Base-by-base conservation (phyloP, 2,329 filamentous ascomycete genomes). In the Phyllosticta paracitricarpa region DNA sequence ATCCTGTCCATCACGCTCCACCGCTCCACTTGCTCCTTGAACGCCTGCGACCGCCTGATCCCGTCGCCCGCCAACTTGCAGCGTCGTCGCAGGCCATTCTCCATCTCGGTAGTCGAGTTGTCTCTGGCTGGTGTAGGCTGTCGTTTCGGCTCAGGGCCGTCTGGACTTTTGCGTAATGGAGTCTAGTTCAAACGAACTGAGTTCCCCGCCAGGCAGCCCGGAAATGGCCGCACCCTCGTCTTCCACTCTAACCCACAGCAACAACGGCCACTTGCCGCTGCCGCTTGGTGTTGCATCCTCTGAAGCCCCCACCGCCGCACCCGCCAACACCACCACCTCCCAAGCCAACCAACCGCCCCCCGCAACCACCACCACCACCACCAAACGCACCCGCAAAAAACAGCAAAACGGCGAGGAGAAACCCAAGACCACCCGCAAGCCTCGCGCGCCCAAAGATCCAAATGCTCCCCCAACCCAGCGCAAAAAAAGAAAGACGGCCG, bases 391-490 rank as follows among this genome's bases (percentile, higher is more conserved):
- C 24, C 75, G 77, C 33, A 79, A 79, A 67, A 71, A 71, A 56
- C 70, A 70, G 58, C 71, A 73, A 64, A 71, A 67, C 58, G 73
- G 72, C 52, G 75, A 77, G 64, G 77, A 76, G 58, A 77, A 77
- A 63, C 69, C 74, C 3, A 75, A 74, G 64, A 79, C 77, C 66
- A 68, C 76, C 48, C 73, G 78, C 62, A 79, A 78, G 67, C 71
- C 76, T 19, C 69, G 71, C 28, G 75, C 76, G 61, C 72, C 76
- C 56, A 68, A 88, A 80, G 69, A 82, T 76, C 63, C 80, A 75
- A 70, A 66, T 69, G 68, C 70, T 40, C 69, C 73, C 3, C 71
- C 74, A 33, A 68, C 71, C 54, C 72, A 79, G 63, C 80, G 82
- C 66, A 84, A 79, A 73, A 77, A 77, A 67, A 71, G 77, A 68